Conservation (phyloP, 202 grass and related monocot species). For the Schoenoplectus tabernaemontani region DNA sequence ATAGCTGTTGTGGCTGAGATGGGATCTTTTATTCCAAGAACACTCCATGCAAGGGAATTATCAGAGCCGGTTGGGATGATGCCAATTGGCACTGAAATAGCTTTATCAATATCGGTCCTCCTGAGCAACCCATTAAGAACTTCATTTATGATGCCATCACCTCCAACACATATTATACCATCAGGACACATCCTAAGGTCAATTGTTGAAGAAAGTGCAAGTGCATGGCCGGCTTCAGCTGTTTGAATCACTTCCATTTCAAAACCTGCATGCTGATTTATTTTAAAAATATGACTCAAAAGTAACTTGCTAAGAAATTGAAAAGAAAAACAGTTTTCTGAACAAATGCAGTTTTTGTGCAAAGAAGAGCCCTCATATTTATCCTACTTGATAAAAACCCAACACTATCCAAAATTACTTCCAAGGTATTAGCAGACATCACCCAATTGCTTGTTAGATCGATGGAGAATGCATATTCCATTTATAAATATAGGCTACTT, state of each 20-base stretch:
- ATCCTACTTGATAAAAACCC: constrained; percentile 1
- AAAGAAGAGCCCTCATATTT: neutral
- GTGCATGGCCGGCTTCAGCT: constrained; percentile 77
- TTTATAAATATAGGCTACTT: neutral
- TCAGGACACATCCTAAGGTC: constrained; percentile 58
- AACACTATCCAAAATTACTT: neutral
- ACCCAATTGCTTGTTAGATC: neutral
- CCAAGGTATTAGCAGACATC: neutral
- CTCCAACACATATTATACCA: constrained; percentile 92
- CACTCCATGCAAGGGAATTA: constrained; percentile 88
- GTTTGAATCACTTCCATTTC: constrained; percentile 82
- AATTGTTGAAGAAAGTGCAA: constrained; percentile 60
- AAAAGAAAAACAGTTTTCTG: neutral
- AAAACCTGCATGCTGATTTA: constrained; percentile 89
- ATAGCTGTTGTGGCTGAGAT: constrained; percentile 63
- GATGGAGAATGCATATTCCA: neutral
- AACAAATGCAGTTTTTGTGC: neutral
- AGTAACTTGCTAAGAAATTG: constrained; percentile 16
- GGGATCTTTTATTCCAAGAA: constrained; percentile 82
- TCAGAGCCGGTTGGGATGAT: constrained; percentile 89
- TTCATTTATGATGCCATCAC: constrained; percentile 93
- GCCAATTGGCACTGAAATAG: constrained; percentile 64
- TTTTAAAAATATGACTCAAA: constrained; percentile 41
- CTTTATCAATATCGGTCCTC: constrained; percentile 58
- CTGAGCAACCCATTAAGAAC: constrained; percentile 77